phyloP scores from a whole-genome alignment of 2,329 filamentous ascomycete genomes.

The Pyrenophora tritici-repentis region DNA sequence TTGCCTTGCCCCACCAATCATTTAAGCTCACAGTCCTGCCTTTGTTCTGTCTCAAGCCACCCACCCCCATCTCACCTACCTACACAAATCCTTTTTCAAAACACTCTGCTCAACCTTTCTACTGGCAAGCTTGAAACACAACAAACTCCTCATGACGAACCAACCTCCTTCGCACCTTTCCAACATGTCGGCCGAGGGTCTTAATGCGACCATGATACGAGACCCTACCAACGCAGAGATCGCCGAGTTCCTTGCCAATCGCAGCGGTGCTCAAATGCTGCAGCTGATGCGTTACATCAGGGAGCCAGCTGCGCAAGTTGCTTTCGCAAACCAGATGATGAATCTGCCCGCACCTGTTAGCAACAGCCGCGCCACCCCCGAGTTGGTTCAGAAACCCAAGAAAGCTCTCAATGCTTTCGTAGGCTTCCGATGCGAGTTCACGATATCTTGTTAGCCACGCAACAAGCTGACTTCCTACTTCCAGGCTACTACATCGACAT shows the following conservation, averaged over 20 bases:
- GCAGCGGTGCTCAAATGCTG: slow-evolving; percentile 23
- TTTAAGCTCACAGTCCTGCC: neutral
- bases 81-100: neutral
- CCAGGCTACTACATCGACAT: slow-evolving; percentile 51
- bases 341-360: slow-evolving; percentile 5
- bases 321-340: slow-evolving; percentile 17
- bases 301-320: slow-evolving; percentile 19
- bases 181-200: neutral
- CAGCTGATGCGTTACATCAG: slow-evolving; percentile 19
- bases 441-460: neutral
- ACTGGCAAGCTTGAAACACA: neutral
- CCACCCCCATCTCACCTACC: neutral
- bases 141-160: neutral
- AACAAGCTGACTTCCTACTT: slow-evolving; percentile 33
- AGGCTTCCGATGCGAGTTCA: slow-evolving; percentile 41
- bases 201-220: slow-evolving; percentile 1
- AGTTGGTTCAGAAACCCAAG: slow-evolving; percentile 17
- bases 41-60: slow-evolving; percentile 3
- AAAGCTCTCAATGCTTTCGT: slow-evolving; percentile 47
- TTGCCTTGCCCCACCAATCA: slow-evolving; percentile 3
- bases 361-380: neutral
- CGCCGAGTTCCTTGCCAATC: slow-evolving; percentile 17
- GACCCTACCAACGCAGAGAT: slow-evolving; percentile 22
- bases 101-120: slow-evolving; percentile 2
- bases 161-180: neutral